phyloP scores from a whole-genome alignment of 495 filamentous ascomycete genomes.

The Baudoinia panamericana region DNA sequence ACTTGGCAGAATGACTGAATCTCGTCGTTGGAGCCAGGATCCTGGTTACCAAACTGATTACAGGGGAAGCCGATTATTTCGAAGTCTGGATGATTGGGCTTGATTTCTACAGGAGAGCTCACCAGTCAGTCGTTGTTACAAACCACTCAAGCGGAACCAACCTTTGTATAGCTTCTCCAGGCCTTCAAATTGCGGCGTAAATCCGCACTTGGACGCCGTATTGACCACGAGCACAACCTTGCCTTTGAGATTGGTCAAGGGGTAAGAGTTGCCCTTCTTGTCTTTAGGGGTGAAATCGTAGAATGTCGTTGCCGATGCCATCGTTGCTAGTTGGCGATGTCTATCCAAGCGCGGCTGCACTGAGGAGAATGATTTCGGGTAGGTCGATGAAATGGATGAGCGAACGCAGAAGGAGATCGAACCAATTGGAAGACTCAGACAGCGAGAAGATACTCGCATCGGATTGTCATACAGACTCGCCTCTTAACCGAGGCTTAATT shows the following conservation, averaged over 20 bases:
- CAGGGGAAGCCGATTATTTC: conserved; percentile 89
- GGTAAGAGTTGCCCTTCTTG: conserved; percentile 56
- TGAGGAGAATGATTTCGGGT: too few relatives aligned
- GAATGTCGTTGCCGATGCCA: conserved; percentile 80
- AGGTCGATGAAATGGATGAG: too few relatives aligned
- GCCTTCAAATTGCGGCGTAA: conserved; percentile 88
- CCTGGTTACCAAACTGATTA: conserved; percentile 91
- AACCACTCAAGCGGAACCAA: neutral
- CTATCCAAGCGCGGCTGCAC: too few relatives aligned
- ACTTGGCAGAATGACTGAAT: conserved; percentile 85
- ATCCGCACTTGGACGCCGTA: conserved; percentile 98
- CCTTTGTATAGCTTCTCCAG: conserved; percentile 83
- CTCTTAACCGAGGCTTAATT: too few relatives aligned
- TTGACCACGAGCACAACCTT: conserved; percentile 96
- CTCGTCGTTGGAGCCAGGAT: conserved; percentile 76
- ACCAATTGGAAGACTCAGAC: too few relatives aligned
- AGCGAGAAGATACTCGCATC: too few relatives aligned
- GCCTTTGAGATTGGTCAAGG: conserved; percentile 56
- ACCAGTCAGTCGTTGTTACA: neutral
- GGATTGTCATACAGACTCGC: too few relatives aligned
- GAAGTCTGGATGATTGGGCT: conserved; percentile 56
- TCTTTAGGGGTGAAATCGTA: conserved; percentile 75
- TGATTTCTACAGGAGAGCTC: conserved; percentile 33
- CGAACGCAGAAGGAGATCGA: too few relatives aligned
- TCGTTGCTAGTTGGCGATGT: conserved; percentile 38